These are phyloP conservation scores for Melampsora abietis-canadensis DNA, from an alignment of 1,284 basidiomycete species.

Conservation along the genomic window DNA sequence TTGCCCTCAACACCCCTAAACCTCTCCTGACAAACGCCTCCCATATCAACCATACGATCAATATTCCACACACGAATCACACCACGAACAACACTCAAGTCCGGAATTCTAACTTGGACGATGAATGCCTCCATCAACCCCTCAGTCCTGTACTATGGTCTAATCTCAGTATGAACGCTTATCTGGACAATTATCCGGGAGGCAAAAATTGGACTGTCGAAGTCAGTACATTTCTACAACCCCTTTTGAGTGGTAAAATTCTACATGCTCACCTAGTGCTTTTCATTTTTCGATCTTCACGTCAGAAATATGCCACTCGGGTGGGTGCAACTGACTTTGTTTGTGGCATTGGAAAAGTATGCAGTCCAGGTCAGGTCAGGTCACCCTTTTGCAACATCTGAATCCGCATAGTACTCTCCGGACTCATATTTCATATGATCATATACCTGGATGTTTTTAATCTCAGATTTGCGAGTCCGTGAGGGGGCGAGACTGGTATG, in stretches of 20 bases:
- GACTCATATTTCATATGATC: background rate
- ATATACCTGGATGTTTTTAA: background rate
- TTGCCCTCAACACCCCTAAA: background rate
- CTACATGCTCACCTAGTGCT: background rate
- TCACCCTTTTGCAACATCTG: background rate
- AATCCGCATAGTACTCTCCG: background rate
- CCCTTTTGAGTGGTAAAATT: background rate
- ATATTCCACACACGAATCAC: background rate
- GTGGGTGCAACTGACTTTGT: constrained; percentile 35
- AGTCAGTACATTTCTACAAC: constrained; percentile 7
- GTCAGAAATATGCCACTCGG: constrained; percentile 29
- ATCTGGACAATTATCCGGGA: constrained; percentile 36
- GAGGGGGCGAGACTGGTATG: constrained; percentile 39
- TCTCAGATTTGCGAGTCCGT: constrained; percentile 28
- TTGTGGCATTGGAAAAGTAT: constrained; percentile 36
- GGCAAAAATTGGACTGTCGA: constrained; percentile 29
- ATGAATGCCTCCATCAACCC: constrained; percentile 10
- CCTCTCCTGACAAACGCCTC: background rate
- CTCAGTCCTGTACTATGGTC: constrained; percentile 20
- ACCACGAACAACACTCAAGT: background rate
- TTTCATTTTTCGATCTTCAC: background rate
- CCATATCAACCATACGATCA: background rate
- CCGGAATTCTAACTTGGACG: background rate
- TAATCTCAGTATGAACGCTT: constrained; percentile 30
- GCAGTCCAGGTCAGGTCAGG: constrained; percentile 39